A percentile compares a stretch with the other conserved stretches of the same genome.
These are phyloP conservation scores for Scheffersomyces titani DNA, from an alignment of 1,139 yeast species.

Conservation along the genomic window DNA sequence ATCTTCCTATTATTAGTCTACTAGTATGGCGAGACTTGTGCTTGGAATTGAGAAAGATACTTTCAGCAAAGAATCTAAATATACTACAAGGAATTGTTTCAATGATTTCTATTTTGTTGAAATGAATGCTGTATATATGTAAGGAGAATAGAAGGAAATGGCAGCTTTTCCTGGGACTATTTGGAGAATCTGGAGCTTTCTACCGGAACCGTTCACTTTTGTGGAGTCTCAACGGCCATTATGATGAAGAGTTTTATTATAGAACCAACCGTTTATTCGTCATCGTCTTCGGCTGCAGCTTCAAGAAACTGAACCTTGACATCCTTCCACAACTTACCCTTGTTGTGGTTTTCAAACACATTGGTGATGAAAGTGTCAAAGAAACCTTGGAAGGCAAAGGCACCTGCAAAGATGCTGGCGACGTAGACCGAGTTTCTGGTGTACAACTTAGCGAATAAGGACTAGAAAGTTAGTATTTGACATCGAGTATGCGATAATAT, in stretches of 20 bases:
- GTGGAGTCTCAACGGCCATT: neutral
- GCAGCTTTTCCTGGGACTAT: neutral
- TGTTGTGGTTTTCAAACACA: conserved; percentile 87
- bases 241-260: neutral
- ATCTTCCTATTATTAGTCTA: neutral
- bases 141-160: neutral
- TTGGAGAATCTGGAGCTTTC: neutral
- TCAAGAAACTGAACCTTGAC: conserved; percentile 68
- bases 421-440: conserved; percentile 94
- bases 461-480: conserved; percentile 15
- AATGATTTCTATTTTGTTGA: neutral
- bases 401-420: conserved; percentile 79
- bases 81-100: neutral
- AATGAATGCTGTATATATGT: neutral
- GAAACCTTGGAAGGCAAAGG: conserved; percentile 86
- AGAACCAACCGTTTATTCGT: conserved; percentile 26
- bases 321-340: conserved; percentile 97
- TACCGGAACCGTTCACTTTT: neutral
- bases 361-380: conserved; percentile 77
- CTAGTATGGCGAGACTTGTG: no score
- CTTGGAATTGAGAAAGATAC: neutral
- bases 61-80: neutral
- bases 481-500: neutral
- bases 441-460: conserved; percentile 44
- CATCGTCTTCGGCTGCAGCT: conserved; percentile 60